Evolutionary conservation across 2,329 filamentous ascomycete genomes (phyloP).

Genomic region (Periconia sp.): DNA sequence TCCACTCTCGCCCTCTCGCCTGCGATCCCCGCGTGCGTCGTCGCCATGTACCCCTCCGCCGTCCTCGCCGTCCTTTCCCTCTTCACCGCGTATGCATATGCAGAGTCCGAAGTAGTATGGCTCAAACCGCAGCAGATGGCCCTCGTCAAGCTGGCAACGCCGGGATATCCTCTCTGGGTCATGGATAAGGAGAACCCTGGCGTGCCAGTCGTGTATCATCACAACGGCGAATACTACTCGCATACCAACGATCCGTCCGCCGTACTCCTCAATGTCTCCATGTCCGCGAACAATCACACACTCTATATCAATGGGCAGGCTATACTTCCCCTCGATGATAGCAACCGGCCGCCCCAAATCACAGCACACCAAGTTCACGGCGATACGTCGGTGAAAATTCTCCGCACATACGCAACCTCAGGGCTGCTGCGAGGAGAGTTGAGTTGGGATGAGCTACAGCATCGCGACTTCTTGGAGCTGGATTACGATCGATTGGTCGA

Average conservation of each 20-base stretch:
- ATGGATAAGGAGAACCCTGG: slow-evolving; percentile 13
- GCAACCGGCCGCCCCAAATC: slow-evolving; percentile 15
- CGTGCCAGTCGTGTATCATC: slow-evolving; percentile 5
- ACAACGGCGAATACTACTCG: slow-evolving; percentile 12
- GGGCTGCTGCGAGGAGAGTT: slow-evolving; percentile 7
- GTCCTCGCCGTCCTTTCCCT: slow-evolving; percentile 8
- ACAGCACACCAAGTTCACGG: slow-evolving; percentile 21
- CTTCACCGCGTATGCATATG: neutral
- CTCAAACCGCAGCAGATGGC: slow-evolving; percentile 11
- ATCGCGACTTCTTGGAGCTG: slow-evolving; percentile 11
- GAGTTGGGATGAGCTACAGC: slow-evolving; percentile 7
- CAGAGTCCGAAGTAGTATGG: slow-evolving; percentile 15
- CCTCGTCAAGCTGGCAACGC: slow-evolving; percentile 19
- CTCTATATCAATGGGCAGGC: slow-evolving; percentile 15
- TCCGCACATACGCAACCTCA: slow-evolving; percentile 2
- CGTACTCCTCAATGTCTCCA: slow-evolving; percentile 18
- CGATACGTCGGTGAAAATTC: slow-evolving; percentile 1
- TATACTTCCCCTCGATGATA: slow-evolving; percentile 16
- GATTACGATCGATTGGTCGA: slow-evolving; percentile 21
- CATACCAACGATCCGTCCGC: slow-evolving; percentile 9
- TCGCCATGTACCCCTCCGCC: slow-evolving; percentile 10
- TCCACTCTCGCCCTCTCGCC: neutral
- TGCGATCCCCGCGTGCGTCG: neutral
- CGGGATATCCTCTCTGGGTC: slow-evolving; percentile 15
- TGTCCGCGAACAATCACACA: slow-evolving; percentile 18